These are phyloP conservation scores for Exophiala mesophila DNA, from an alignment of 2,329 filamentous ascomycete species.

Conservation along the genomic window DNA sequence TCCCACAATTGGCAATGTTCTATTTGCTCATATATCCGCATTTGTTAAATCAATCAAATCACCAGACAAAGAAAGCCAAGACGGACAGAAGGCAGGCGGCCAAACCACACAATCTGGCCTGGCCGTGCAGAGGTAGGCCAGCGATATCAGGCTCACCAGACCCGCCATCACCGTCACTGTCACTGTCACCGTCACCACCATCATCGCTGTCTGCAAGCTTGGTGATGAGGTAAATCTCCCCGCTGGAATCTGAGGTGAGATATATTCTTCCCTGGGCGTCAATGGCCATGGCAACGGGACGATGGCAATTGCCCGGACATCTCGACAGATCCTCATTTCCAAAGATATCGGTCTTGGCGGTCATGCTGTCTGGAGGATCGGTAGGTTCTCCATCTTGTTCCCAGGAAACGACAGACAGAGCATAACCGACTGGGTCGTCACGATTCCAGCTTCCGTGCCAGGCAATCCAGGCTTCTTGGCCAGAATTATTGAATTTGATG, in stretches of 20 bases:
- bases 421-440: constrained; percentile 46
- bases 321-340: constrained; percentile 28
- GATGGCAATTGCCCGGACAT: constrained; percentile 31
- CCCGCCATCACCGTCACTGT: no score
- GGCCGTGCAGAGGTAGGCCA: no score
- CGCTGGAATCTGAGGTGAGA: constrained; percentile 31
- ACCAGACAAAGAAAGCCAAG: no score
- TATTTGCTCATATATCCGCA: no score
- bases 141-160: no score
- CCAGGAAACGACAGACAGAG: constrained; percentile 46
- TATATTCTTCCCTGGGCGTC: constrained; percentile 32
- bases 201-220: constrained; percentile 8
- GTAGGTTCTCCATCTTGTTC: constrained; percentile 41
- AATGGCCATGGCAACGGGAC: constrained; percentile 33
- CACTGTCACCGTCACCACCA: no score
- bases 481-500: constrained; percentile 60
- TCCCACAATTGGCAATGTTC: no score
- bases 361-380: constrained; percentile 34
- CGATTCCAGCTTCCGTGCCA: constrained; percentile 69
- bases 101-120: no score
- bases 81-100: no score
- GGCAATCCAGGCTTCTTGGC: constrained; percentile 57
- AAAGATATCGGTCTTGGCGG: constrained; percentile 30
- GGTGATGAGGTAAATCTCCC: constrained; percentile 28
- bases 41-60: no score